Evolutionary conservation across 1,139 yeast species (phyloP).

Genomic region (Nakaseomyces sp.): DNA sequence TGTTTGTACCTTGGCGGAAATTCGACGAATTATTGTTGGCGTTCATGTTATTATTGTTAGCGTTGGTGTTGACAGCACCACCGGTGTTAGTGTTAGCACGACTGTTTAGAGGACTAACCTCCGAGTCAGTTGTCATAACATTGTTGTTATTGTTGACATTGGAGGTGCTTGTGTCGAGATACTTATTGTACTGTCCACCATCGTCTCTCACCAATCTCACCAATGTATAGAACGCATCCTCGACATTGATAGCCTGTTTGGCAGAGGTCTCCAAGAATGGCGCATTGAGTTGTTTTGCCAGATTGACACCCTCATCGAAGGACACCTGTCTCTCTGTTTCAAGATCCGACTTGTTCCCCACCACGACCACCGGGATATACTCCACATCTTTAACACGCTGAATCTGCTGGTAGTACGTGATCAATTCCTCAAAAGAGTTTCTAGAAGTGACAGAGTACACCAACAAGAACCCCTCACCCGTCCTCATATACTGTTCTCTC

Average conservation of each 20-base stretch:
- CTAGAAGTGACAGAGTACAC: constrained; percentile 79
- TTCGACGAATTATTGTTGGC: neutral
- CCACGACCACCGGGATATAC: constrained; percentile 61
- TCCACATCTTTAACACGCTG: constrained; percentile 75
- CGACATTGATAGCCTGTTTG: constrained; percentile 86
- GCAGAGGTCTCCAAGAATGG: constrained; percentile 91
- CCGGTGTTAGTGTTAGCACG: neutral
- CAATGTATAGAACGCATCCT: constrained; percentile 75
- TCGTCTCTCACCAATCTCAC: constrained; percentile 55
- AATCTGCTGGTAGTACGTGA: constrained; percentile 74
- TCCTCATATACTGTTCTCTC: constrained; percentile 90
- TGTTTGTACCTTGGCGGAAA: neutral
- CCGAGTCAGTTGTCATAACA: neutral
- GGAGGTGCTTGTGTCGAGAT: constrained; percentile 7
- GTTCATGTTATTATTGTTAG: neutral
- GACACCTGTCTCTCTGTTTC: constrained; percentile 73
- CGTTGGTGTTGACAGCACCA: neutral
- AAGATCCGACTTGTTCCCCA: constrained; percentile 77
- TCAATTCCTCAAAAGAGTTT: constrained; percentile 70
- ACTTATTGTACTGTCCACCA: constrained; percentile 27
- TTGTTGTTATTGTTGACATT: neutral
- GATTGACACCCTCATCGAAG: constrained; percentile 69
- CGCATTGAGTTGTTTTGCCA: constrained; percentile 67
- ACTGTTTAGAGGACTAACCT: constrained; percentile 2
- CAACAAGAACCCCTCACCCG: constrained; percentile 82